Conservation (phyloP, 1,284 basidiomycete genomes). For the Puccinia novopanici region DNA sequence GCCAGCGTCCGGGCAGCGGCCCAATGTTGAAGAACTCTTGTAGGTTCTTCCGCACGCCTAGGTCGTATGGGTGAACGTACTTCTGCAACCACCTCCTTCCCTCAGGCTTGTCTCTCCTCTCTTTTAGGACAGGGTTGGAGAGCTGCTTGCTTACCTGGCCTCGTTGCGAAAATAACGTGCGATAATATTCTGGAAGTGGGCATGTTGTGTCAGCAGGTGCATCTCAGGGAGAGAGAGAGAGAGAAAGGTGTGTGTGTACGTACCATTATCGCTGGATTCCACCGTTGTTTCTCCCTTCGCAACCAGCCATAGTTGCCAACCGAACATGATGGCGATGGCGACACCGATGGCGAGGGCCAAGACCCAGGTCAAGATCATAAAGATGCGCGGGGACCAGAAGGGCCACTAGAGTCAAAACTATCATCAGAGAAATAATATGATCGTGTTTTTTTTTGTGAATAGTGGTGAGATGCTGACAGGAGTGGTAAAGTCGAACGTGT, state of each 20-base stretch:
- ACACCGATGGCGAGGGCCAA: conserved; percentile 63
- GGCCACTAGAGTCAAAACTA: conserved; percentile 26
- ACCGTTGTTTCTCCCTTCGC: conserved; percentile 83
- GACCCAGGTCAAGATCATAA: conserved; percentile 29
- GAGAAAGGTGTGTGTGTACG: conserved; percentile 20
- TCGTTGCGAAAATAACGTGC: not conserved
- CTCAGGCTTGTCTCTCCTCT: not conserved
- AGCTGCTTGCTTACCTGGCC: not conserved
- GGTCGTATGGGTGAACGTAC: conserved; percentile 88
- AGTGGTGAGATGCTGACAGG: not conserved
- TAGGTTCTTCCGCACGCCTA: conserved; percentile 75
- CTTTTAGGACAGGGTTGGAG: not conserved
- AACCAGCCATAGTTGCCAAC: conserved; percentile 78
- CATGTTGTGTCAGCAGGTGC: not conserved
- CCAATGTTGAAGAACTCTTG: conserved; percentile 86
- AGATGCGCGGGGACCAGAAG: conserved; percentile 16
- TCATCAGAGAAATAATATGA: not conserved
- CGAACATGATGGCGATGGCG: conserved; percentile 76
- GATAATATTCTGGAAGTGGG: conserved; percentile 15
- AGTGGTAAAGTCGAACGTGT: conserved; percentile 20
- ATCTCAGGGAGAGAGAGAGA: not conserved
- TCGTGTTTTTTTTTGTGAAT: not conserved
- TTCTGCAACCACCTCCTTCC: not conserved
- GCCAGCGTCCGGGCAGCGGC: conserved; percentile 68
- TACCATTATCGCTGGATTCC: conserved; percentile 79